A percentile compares a stretch with the other conserved stretches of the same genome.
phyloP scores from a whole-genome alignment of 495 filamentous ascomycete genomes.

The Tuber melanosporum region DNA sequence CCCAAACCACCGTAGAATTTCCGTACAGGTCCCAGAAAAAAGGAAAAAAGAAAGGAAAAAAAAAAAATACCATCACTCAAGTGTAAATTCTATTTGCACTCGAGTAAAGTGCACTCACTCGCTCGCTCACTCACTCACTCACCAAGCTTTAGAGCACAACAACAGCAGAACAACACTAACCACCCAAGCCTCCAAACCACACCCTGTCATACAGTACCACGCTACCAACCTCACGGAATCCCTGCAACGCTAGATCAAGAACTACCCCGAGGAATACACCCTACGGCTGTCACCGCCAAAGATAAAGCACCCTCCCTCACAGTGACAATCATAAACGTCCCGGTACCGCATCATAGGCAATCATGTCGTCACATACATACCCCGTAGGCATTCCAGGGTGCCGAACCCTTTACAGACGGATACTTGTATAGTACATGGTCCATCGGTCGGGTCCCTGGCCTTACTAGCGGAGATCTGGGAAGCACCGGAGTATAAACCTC shows the following conservation, averaged over 20 bases:
- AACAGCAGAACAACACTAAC: not conserved
- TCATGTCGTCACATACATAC: not conserved
- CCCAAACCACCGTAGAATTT: not conserved
- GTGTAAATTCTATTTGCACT: not conserved
- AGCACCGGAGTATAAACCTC: not conserved
- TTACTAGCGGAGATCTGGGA: not conserved
- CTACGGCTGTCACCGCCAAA: not conserved
- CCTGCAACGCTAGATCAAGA: not conserved
- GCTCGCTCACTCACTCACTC: not conserved
- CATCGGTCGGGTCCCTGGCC: not conserved
- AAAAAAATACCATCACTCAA: not conserved
- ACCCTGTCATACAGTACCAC: not conserved
- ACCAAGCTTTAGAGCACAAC: not conserved
- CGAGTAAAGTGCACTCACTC: not conserved
- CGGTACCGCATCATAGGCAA: not conserved
- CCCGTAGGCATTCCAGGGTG: not conserved
- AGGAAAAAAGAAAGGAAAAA: too few species aligned
- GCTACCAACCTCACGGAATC: not conserved
- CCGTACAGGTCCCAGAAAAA: not conserved
- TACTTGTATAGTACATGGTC: not conserved
- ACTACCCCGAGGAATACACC: not conserved
- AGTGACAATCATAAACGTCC: not conserved
- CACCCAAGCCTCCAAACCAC: not conserved
- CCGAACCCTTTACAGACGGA: not conserved
- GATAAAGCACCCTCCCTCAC: not conserved